phyloP scores from a whole-genome alignment of 2,329 filamentous ascomycete genomes.

The Domatiomyces globalis region DNA sequence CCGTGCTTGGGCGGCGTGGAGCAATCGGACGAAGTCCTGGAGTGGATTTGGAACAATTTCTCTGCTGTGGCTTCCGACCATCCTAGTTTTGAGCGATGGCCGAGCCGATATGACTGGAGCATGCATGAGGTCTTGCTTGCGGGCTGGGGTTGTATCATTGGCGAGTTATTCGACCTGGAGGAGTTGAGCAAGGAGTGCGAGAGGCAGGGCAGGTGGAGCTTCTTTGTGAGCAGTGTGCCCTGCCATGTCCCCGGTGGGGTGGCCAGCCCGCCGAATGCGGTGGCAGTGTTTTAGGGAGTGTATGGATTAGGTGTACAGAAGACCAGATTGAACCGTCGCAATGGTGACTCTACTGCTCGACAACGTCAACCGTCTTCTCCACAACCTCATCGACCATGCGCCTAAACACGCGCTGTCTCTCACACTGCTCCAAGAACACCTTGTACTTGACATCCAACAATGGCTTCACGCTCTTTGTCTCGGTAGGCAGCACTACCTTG shows the following conservation, averaged over 20 bases:
- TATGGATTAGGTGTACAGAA: background rate
- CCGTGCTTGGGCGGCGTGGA: constrained; percentile 21
- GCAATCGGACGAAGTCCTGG: constrained; percentile 22
- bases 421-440: constrained; percentile 87
- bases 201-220: constrained; percentile 26
- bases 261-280: constrained; percentile 17
- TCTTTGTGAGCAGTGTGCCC: constrained; percentile 34
- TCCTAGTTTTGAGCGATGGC: constrained; percentile 22
- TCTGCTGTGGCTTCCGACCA: constrained; percentile 24
- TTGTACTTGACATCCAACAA: constrained; percentile 81
- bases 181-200: constrained; percentile 26
- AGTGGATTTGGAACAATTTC: constrained; percentile 26
- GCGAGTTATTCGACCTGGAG: constrained; percentile 28
- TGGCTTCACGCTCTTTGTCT: constrained; percentile 58
- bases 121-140: constrained; percentile 21
- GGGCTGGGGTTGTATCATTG: constrained; percentile 22
- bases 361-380: background rate
- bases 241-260: constrained; percentile 18
- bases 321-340: background rate
- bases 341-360: background rate
- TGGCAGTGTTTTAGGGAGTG: constrained; percentile 15
- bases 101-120: constrained; percentile 14
- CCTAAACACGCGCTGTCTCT: constrained; percentile 70
- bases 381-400: constrained; percentile 54
- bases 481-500: constrained; percentile 62